Evolutionary conservation across 1,139 yeast genomes (phyloP), one percentile per base, ranked within the genome.

Genomic region (Candida gigantensis): DNA sequence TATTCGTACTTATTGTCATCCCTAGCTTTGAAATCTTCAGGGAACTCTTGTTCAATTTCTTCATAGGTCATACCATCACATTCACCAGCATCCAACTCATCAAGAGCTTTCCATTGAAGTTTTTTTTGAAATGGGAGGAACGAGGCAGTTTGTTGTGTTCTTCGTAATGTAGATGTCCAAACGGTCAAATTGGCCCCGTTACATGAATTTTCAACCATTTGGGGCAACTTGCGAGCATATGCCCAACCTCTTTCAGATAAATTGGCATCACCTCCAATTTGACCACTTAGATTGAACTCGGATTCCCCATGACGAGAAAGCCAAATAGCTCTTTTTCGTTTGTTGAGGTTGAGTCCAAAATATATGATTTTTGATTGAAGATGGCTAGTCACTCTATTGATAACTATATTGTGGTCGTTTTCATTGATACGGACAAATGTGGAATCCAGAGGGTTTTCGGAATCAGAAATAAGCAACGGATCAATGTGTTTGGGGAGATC

Each of bases 41-140:
- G 96, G 49, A 72, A 77, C 49, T 69, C 69, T 5, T 61, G 62
- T 55, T 84, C 84, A 46, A 90, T 88, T 52, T 88, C 92, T 34
- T 80, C 78, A 53, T 89, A 88, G 0, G 97, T 88, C 85, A 89
- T 72, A 4, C 97, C 97, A 58, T 92, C 98, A 60, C 98, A 92
- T 25, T 89, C 94, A 8, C 98, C 98, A 0, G 98, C 98, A 60
- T 92, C 98, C 45, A 92, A 75, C 62, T 92, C 98, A 59, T 92
- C 98, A 47, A 92, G 69, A 0, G 97, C 97, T 60, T 92, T 92
- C 98, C 98, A 92, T 47, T 84, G 87, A 47, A 89, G 70, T 58
- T 89, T 84, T 40, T 66, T 67, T 42, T 83, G 81, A 60, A 85
- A 88, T 1, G 95, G 90, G 51, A 92, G 70, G 57, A 74, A 77